Base-by-base conservation (phyloP, 1,284 basidiomycete species). In the Puccinia sorghi region DNA sequence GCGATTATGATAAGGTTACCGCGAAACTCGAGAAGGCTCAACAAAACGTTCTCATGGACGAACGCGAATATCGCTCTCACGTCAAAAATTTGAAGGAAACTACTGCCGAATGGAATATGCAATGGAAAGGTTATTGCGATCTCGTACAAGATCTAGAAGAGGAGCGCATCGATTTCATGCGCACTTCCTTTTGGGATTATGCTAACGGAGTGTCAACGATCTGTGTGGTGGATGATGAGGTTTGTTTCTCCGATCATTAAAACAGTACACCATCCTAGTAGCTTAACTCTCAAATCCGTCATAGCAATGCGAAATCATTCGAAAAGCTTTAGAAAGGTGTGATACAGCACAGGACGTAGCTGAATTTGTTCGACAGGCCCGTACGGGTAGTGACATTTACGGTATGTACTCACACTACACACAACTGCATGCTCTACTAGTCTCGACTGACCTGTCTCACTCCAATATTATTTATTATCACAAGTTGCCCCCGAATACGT, bases 71-170 rank as follows among this genome's bases (percentile, higher is more conserved):
- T 83, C 88, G 89, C 46, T 93, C 93, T 84, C 96, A 94, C 85
- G 89, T 93, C 11, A 89, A 89, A 76, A 91, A 90, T 0, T 86
- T 97, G 72, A 89, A 90, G 81, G 91, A 93, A 79, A 97, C 93
- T 25, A 89, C 89, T 64, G 87, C 86, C 79, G 92, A 92, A 83
- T 99, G 96, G 96, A 94, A 97, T 84, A 87, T 89, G 78, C 92
- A 93, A 81, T 99, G 96, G 96, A 97, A 93, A 85, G 86, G 86
- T 7, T 97, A 94, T 85, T 94, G 93, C 83, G 94, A 97, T 81
- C 90, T 89, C 77, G 94, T 92, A 81, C 97, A 99, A 86, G 96
- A 99, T 86, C 85, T 97, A 64, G 96, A 99, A 84, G 95, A 98
- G 83, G 92, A 96, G 80, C 89, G 97, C 17, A 86, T 97, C 84